Base-by-base conservation (phyloP, 2,329 filamentous ascomycete genomes). In the Neophaeococcomyces aloes region DNA sequence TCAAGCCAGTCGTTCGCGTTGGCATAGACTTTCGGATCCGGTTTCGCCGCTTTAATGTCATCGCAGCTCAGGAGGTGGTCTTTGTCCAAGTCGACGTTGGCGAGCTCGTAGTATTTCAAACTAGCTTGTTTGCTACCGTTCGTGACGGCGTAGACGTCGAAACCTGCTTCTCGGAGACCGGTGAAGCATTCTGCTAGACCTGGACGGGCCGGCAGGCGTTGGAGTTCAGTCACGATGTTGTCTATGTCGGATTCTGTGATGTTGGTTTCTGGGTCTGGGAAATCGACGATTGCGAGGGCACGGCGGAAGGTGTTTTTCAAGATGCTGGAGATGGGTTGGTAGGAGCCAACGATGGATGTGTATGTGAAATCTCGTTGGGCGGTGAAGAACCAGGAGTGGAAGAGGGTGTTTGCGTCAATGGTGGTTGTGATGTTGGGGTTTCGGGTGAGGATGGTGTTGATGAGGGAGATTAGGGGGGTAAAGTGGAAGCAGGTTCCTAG, bases 371-470 rank as follows among this genome's bases (percentile, higher is more conserved):
- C 37, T 7, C 37, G 37, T 19, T 39, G 37, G 21, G 27, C 27
- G 25, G 37, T 25, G 29, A 29, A 39, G 37, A 39, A 39, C 27
- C 37, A 39, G 14, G 37, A 39, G 37, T 29, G 23, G 37, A 39
- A 39, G 37, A 39, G 23, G 3, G 37, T 30, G 3, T 4, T 17
- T 10, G 37, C 37, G 27, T 39, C 37, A 25, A 39, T 39, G 3
- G 37, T 8, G 14, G 37, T 29, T 10, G 29, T 39, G 10, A 27
- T 11, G 17, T 27, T 10, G 5, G 13, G 15, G 37, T 7, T 17
- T 21, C 27, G 23, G 23, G 10, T n/a, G 10, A 39, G 6, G 37
- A 39, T 39, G 2, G n/a, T 4, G 37, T 31, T 7, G 27, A 39
- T 39, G 3, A 39, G 11, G 25, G 10, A 5, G 3, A 39, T 39